These are phyloP conservation scores for Alternaria sp. DNA, from an alignment of 2,329 filamentous ascomycete genomes.

Conservation along the genomic window DNA sequence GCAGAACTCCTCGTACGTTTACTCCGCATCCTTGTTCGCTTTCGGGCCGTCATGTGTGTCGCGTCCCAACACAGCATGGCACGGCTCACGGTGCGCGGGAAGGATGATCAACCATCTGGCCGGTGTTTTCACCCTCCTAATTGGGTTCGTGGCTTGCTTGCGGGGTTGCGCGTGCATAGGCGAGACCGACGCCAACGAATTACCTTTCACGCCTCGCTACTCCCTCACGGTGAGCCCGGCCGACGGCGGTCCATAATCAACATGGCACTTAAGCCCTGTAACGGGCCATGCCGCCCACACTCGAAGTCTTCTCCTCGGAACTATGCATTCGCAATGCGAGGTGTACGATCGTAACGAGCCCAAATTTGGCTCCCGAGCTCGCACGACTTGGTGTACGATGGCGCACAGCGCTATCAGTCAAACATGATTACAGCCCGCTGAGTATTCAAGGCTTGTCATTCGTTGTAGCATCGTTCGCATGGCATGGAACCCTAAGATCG, in stretches of 20 bases:
- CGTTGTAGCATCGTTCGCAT: constrained; percentile 24
- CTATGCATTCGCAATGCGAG: constrained; percentile 5
- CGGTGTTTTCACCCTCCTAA: constrained; percentile 14
- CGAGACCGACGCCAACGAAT: constrained; percentile 33
- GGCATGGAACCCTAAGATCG: constrained; percentile 17
- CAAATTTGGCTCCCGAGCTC: constrained; percentile 21
- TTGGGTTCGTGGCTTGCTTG: constrained; percentile 22
- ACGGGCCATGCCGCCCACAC: constrained; percentile 8
- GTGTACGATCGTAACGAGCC: constrained; percentile 11
- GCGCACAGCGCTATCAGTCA: constrained; percentile 33
- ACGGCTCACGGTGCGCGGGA: constrained; percentile 21
- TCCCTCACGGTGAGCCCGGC: constrained; percentile 29
- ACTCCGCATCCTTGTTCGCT: constrained; percentile 5
- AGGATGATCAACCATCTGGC: constrained; percentile 26
- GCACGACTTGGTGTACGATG: constrained; percentile 20
- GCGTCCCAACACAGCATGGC: constrained; percentile 14
- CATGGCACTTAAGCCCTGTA: constrained; percentile 3
- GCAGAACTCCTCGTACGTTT: constrained; percentile 3
- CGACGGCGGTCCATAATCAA: constrained; percentile 18
- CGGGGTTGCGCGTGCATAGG: constrained; percentile 31
- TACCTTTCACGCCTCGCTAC: constrained; percentile 14
- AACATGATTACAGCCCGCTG: constrained; percentile 27
- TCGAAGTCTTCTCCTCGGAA: background rate
- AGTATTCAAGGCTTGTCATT: constrained; percentile 15
- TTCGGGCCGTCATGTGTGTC: constrained; percentile 11